Base-by-base conservation (phyloP, 352 stramenopile species). In the Globisporangium mamillatum region DNA sequence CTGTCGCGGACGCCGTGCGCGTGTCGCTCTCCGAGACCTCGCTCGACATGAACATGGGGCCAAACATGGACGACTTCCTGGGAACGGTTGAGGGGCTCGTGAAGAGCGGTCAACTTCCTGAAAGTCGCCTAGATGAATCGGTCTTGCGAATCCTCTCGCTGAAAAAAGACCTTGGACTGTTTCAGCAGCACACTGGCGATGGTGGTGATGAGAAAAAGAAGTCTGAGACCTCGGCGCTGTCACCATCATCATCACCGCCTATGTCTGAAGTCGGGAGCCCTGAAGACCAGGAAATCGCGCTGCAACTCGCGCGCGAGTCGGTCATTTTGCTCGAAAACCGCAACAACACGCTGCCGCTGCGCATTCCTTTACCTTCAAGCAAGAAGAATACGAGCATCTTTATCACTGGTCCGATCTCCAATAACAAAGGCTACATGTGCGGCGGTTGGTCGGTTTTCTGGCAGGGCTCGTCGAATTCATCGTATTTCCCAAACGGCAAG, bases 1-100 rank as follows among this genome's bases (percentile, higher is more conserved):
- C 75, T 25, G 68, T 86, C 10, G 74, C 75, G 2, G 84, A 95
- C 18, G 89, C 91, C 36, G 79, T 96, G 4, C 76, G 75, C 8
- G 66, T 94, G 0, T 77, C 87, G n/a, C 71, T 98, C 34, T 67
- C 69, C 44, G 75, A 97, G 65, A 97, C 92, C 0, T 95, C 84
- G 52, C 79, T 98, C 27, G 95, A 98, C 65, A 98, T 98, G 87
- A 95, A 89, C 66, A 98, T 98, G 92, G 82, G 82, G 12, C 85
- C 83, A 5, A 75, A 88, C 60, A 68, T 80, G 48, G 54, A 77
- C 27, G 78, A 78, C 18, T 91, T 87, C 46, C 66, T 84, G 22
- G 60, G 75, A 14, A 88, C 78, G 0, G 81, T 89, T 2, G 78
- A 94, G 38, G 69, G 65, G 1, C 65, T 94, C 4, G 83, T 95